phyloP scores from a whole-genome alignment of 352 stramenopile species.

The Blastocystis sp. region DNA sequence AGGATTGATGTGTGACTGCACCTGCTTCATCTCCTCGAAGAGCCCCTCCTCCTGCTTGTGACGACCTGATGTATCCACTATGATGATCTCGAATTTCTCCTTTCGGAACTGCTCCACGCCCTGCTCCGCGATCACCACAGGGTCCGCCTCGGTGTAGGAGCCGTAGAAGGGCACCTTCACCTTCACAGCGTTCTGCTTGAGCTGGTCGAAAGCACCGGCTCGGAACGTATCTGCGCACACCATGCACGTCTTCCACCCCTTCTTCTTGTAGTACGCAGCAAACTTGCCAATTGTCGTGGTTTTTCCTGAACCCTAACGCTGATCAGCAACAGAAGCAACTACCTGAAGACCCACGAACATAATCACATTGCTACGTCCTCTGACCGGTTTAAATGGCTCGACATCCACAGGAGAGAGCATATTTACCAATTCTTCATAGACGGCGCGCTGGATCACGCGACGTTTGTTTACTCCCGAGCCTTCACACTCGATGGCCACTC shows the following conservation, averaged over 20 bases:
- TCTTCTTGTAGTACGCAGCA: constrained; percentile 92
- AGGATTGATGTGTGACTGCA: constrained; percentile 84
- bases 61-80: constrained; percentile 95
- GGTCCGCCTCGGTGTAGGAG: constrained; percentile 93
- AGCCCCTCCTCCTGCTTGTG: constrained; percentile 94
- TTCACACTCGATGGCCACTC: constrained; percentile 75
- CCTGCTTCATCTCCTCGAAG: constrained; percentile 97
- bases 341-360: constrained; percentile 82
- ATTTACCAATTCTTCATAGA: constrained; percentile 79
- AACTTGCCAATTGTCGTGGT: constrained; percentile 99
- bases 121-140: constrained; percentile 91
- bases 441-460: constrained; percentile 80
- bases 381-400: constrained; percentile 80
- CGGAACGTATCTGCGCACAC: constrained; percentile 98
- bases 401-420: constrained; percentile 78
- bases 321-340: constrained; percentile 61
- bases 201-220: constrained; percentile 95
- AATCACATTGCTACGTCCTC: constrained; percentile 81
- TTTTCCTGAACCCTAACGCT: constrained; percentile 86
- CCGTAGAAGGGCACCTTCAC: constrained; percentile 94
- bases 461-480: constrained; percentile 73
- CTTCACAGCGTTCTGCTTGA: constrained; percentile 99
- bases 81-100: constrained; percentile 96
- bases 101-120: constrained; percentile 89
- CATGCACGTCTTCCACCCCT: constrained; percentile 96